A percentile compares a stretch with the other conserved stretches of the same genome.
Conservation (phyloP, 192 early-diverging fungal genomes). For the Phycomyces nitens region DNA sequence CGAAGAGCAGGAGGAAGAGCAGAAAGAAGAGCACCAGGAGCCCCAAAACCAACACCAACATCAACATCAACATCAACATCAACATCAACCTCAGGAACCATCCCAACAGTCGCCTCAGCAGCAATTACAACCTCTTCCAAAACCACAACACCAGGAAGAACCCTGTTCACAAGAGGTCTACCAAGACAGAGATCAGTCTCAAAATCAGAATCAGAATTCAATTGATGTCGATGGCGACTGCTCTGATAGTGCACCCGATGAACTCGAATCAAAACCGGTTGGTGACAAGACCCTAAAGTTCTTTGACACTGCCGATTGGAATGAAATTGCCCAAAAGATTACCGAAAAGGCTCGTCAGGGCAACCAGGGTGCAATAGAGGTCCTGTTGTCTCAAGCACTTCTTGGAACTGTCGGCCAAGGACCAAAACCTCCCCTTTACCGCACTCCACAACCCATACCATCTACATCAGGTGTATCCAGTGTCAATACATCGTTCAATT, state of each 20-base stretch:
- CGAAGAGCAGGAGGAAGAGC: background rate
- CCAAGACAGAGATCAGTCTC: too few relatives aligned
- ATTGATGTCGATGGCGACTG: background rate
- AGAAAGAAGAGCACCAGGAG: too few relatives aligned
- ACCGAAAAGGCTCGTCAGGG: constrained; percentile 27
- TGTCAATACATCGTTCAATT: background rate
- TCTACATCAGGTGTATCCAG: too few relatives aligned
- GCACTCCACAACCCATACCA: background rate
- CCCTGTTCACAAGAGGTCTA: too few relatives aligned
- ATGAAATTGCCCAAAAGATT: constrained; percentile 26
- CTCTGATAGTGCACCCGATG: background rate
- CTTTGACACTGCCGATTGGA: constrained; percentile 26
- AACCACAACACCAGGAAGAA: too few relatives aligned
- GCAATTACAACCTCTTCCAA: too few relatives aligned
- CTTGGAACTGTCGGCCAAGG: background rate
- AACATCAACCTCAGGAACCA: background rate
- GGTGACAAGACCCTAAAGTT: constrained; percentile 15
- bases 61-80: background rate
- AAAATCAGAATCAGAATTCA: background rate
- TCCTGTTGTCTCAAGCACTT: constrained; percentile 17
- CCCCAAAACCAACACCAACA: background rate
- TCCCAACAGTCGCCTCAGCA: too few relatives aligned
- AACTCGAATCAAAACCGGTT: background rate
- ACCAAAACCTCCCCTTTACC: background rate
- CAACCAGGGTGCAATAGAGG: constrained; percentile 20